phyloP scores from a whole-genome alignment of 2,329 filamentous ascomycete species.

The Aureobasidium sp. region DNA sequence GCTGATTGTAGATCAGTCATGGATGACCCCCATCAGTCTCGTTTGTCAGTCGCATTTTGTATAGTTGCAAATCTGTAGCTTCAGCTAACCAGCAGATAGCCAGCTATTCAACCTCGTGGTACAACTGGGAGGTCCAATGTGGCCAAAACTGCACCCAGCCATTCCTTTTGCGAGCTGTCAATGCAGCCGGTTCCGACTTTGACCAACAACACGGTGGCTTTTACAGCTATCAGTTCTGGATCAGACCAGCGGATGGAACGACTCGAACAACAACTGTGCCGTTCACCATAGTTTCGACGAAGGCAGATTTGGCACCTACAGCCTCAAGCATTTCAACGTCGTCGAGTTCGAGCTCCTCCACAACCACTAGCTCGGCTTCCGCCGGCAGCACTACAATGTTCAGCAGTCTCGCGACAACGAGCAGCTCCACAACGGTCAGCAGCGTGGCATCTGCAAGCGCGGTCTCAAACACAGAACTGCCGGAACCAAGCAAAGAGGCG shows the following conservation, averaged over 20 bases:
- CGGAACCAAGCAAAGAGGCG: not conserved
- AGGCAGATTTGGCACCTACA: not conserved
- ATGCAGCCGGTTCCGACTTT: not conserved
- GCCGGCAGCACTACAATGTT: not conserved
- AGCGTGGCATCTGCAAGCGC: not conserved
- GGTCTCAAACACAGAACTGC: not conserved
- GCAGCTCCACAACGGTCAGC: not conserved
- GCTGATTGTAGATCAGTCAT: conserved; percentile 1
- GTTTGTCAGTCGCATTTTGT: conserved; percentile 3
- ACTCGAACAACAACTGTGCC: not conserved
- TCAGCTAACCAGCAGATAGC: not conserved
- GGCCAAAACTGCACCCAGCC: conserved; percentile 1
- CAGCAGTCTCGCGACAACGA: not conserved
- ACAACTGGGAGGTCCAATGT: not conserved
- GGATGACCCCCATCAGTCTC: not conserved
- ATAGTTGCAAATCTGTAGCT: not conserved
- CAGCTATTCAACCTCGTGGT: not conserved
- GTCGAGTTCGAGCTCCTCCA: not conserved
- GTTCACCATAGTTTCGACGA: not conserved
- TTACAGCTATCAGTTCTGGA: conserved; percentile 12
- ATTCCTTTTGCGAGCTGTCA: not conserved
- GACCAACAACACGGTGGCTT: conserved; percentile 7
- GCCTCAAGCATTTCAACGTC: not conserved
- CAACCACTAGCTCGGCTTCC: not conserved
- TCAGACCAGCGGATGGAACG: not conserved